These are phyloP conservation scores for Strobilomyces dryophilus DNA, from an alignment of 768 basidiomycete genomes.

Conservation along the genomic window DNA sequence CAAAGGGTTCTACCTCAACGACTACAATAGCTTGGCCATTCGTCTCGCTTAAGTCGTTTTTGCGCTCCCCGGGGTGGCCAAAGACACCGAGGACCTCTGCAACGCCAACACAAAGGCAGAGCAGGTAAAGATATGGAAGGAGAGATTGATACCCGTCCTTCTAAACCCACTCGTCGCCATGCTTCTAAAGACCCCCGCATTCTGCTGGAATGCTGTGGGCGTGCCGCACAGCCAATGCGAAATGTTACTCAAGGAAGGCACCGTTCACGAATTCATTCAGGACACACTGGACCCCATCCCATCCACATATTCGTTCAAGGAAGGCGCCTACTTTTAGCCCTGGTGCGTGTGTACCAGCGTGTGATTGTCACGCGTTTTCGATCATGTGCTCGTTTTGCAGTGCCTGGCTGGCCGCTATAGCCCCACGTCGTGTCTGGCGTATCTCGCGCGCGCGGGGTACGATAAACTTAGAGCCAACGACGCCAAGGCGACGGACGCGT, in stretches of 20 bases:
- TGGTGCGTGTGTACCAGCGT: conserved; percentile 34
- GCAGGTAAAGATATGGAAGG: conserved; percentile 62
- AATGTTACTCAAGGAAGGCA: conserved; percentile 53
- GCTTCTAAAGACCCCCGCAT: conserved; percentile 39
- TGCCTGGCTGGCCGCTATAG: conserved; percentile 53
- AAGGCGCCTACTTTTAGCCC: conserved; percentile 61
- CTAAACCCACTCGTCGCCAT: conserved; percentile 54
- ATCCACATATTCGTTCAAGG: conserved; percentile 48
- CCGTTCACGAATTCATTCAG: conserved; percentile 45
- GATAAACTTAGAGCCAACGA: conserved; percentile 48
- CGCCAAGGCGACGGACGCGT: conserved; percentile 43
- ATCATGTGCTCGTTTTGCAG: conserved; percentile 8
- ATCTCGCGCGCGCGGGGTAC: conserved; percentile 61
- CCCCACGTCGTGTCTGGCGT: conserved; percentile 54
- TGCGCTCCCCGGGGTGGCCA: conserved; percentile 51
- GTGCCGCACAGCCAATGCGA: conserved; percentile 68
- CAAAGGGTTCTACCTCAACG: conserved; percentile 60
- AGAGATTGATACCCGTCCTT: conserved; percentile 56
- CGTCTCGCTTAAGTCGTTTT: conserved; percentile 58
- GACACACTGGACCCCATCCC: conserved; percentile 51
- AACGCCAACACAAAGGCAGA: conserved; percentile 46
- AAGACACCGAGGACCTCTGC: conserved; percentile 54
- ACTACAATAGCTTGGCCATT: conserved; percentile 66
- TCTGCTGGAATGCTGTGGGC: conserved; percentile 77
- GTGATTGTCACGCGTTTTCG: neutral